Conservation (phyloP, 2,329 filamentous ascomycete genomes). For the Parascedosporium putredinis region DNA sequence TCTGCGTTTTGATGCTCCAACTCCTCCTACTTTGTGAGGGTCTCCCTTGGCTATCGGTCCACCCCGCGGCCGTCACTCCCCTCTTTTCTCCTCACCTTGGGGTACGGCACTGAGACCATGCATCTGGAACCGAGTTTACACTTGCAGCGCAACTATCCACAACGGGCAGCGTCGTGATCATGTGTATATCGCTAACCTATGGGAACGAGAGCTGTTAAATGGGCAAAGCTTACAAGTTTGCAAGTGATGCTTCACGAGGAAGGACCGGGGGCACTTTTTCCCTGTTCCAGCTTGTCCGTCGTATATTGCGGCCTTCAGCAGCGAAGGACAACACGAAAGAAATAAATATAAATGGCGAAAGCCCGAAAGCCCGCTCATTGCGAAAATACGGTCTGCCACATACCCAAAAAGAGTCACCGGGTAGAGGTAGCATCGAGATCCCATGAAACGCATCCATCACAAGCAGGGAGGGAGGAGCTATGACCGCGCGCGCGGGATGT, state of each 20-base stretch:
- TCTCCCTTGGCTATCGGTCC: neutral
- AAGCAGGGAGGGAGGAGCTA: neutral
- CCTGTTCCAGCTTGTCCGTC: neutral
- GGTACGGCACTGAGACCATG: neutral
- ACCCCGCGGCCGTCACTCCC: no score
- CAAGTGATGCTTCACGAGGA: neutral
- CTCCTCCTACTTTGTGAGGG: neutral
- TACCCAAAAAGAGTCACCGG: neutral
- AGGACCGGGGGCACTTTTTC: neutral
- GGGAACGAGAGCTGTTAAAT: constrained; percentile 1
- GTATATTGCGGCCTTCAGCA: neutral
- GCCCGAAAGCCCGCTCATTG: no score
- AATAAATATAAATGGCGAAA: no score
- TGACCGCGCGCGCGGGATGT: neutral
- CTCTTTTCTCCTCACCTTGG: neutral
- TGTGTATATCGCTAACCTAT: neutral
- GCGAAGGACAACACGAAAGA: no score
- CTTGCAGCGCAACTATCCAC: constrained; percentile 1
- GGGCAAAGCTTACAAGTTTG: neutral
- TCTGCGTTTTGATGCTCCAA: neutral
- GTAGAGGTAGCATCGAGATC: neutral
- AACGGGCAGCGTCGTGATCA: neutral
- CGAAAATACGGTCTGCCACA: neutral
- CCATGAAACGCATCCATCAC: constrained; percentile 3
- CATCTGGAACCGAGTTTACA: neutral